Percentiles rank a stretch among this genome's conserved stretches.
Evolutionary conservation across 352 stramenopile genomes (phyloP).

Genomic region (Phytophthora quininea): DNA sequence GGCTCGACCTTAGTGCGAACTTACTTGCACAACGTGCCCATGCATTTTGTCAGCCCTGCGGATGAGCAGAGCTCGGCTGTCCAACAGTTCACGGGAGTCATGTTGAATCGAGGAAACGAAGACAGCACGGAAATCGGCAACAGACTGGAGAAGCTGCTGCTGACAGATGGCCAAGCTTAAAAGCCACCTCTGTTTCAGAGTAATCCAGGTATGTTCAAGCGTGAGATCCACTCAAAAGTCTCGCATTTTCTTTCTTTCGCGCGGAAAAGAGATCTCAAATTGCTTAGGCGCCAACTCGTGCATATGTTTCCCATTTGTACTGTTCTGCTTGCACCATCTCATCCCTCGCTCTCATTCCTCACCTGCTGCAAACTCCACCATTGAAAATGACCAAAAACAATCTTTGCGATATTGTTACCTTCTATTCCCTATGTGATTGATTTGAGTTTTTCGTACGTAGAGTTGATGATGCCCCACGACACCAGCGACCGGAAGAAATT

Average conservation of each 20-base stretch:
- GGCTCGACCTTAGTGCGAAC: conserved; percentile 9
- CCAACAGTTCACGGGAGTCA: conserved; percentile 6
- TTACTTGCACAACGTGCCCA: conserved; percentile 4
- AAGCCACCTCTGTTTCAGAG: neutral
- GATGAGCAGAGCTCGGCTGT: neutral
- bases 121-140: neutral
- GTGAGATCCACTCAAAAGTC: too few species aligned
- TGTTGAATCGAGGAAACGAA: neutral
- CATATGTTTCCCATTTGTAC: too few species aligned
- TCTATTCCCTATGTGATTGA: conserved; percentile 51
- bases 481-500: conserved; percentile 89
- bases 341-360: too few species aligned
- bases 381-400: too few species aligned
- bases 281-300: too few species aligned
- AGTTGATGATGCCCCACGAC: conserved; percentile 93
- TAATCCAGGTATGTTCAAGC: neutral
- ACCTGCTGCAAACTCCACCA: too few species aligned
- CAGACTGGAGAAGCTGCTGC: neutral
- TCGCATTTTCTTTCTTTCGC: too few species aligned
- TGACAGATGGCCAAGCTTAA: neutral
- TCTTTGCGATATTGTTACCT: neutral
- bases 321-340: too few species aligned
- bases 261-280: too few species aligned
- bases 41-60: conserved; percentile 4
- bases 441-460: conserved; percentile 89